phyloP scores from a whole-genome alignment of 495 filamentous ascomycete genomes.

The Trichoderma reesei region DNA sequence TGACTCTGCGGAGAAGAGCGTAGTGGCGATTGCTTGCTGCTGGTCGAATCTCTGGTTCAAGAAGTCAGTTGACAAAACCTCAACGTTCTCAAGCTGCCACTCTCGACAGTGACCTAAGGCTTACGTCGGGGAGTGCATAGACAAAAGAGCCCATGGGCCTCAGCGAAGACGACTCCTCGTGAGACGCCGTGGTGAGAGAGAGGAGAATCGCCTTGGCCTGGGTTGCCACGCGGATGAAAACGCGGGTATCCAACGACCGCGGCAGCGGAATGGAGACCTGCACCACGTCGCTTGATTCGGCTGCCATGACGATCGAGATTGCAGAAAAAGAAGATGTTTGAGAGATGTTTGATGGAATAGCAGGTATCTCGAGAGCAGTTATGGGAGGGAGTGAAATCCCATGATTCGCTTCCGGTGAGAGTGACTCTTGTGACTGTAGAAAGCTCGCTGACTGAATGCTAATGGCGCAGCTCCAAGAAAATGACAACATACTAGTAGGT shows the following conservation, averaged over 20 bases:
- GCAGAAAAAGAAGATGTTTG: neutral
- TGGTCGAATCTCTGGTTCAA: conserved; percentile 42
- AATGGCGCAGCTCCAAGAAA: neutral
- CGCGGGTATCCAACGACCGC: conserved; percentile 61
- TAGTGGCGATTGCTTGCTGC: conserved; percentile 60
- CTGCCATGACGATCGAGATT: neutral
- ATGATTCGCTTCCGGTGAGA: neutral
- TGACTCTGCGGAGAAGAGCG: conserved; percentile 61
- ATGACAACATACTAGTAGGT: no score
- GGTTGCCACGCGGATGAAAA: conserved; percentile 68
- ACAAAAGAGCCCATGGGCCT: conserved; percentile 74
- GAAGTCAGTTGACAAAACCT: neutral
- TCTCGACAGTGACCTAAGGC: conserved; percentile 16
- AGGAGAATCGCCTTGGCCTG: conserved; percentile 56
- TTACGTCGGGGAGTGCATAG: conserved; percentile 83
- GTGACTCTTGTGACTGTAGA: no score
- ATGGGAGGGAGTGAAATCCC: neutral
- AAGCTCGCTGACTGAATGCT: neutral
- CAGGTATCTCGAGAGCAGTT: neutral
- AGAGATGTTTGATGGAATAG: neutral
- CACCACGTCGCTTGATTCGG: neutral
- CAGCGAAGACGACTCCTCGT: conserved; percentile 43
- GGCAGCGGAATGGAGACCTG: conserved; percentile 74
- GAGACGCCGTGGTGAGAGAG: conserved; percentile 64
- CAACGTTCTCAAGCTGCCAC: neutral